Evolutionary conservation across 2,329 filamentous ascomycete species (phyloP), one percentile per base, ranked within the genome.

Genomic region (Cladophialophora exuberans): DNA sequence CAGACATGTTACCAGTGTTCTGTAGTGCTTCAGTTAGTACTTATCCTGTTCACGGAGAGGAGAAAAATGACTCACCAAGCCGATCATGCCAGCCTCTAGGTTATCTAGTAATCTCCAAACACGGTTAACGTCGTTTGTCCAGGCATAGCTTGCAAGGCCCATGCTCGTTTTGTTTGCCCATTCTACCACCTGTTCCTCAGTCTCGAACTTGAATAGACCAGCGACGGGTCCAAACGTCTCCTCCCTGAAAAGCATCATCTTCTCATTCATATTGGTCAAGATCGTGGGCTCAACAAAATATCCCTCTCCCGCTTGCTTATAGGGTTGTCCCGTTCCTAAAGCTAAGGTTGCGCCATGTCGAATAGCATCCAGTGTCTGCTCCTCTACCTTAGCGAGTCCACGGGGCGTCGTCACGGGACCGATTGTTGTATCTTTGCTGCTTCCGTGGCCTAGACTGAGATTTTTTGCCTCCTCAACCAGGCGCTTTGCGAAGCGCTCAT

Each of bases 211-310:
- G 58, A 77, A 78, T 46, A 82, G 69, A 1, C 77, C 77, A 45
- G 72, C 71, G 23, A 81, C 71, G 0, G 79, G 79, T 3, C 76
- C 77, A 57, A 82, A 81, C 0, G 76, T 75, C 65, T 82, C 79
- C 56, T 82, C 79, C 1, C 67, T 69, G 22, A 15, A n/a, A 10
- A 41, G 11, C 1, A 45, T 26, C 78, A 83, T 82, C 4, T 75
- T 68, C 6, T 70, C 66, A 10, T 73, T 77, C 9, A 79, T 72
- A 23, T 76, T 73, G 1, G 76, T 73, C 52, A 84, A 74, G 43
- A 85, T 71, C 0, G 82, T 83, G 0, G 83, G 83, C 62, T 80
- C 77, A 66, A 86, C 83, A 73, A 85, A 87, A 67, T 82, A 86
- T 3, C 84, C 41, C 30, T 22, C 41, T 10, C 11, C 23, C 15